Base-by-base conservation (phyloP, 139 green algal species). In the Limnomonas spitsbergensis region DNA sequence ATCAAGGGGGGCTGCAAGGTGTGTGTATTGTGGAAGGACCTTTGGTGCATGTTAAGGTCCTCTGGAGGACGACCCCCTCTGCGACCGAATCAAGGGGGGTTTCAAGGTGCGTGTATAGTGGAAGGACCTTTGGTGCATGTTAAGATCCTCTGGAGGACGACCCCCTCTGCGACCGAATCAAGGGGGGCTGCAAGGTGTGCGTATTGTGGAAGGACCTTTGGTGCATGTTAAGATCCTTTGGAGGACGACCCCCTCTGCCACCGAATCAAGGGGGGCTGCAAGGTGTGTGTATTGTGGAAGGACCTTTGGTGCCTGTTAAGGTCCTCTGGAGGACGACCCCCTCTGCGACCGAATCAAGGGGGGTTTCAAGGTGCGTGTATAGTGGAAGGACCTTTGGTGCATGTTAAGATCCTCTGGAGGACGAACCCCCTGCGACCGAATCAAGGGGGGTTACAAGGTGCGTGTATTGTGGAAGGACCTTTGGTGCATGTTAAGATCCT, bases 241-340 rank as follows among this genome's bases (percentile, higher is more conserved):
- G 56, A 70, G 56, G 56, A 70, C 29, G 56, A 37, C 4, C 56
- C 56, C 56, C 9, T 70, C n/a, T 70, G 56, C 47, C 20, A 29
- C 29, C 56, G 56, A 70, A 7, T 24, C 27, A 32, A 37, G 56
- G 7, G 29, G 9, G 56, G 56, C 56, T 70, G 56, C 56, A 70
- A 32, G 27, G 56, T 70, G 29, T 7, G 56, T n/a, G n/a, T n/a
- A n/a, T n/a, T n/a, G n/a, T n/a, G n/a, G n/a, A n/a, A n/a, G n/a
- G n/a, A n/a, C n/a, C n/a, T n/a, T n/a, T n/a, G n/a, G n/a, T n/a
- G n/a, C n/a, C n/a, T n/a, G n/a, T n/a, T n/a, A n/a, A n/a, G n/a
- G n/a, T n/a, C n/a, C n/a, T n/a, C n/a, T n/a, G 7, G 42, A 54
- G 42, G 42, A 54, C 42, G 42, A 27, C 7, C 42, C 42, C 42